Base-by-base conservation (phyloP, 2,329 filamentous ascomycete genomes). In the Botrytis pseudocinerea region DNA sequence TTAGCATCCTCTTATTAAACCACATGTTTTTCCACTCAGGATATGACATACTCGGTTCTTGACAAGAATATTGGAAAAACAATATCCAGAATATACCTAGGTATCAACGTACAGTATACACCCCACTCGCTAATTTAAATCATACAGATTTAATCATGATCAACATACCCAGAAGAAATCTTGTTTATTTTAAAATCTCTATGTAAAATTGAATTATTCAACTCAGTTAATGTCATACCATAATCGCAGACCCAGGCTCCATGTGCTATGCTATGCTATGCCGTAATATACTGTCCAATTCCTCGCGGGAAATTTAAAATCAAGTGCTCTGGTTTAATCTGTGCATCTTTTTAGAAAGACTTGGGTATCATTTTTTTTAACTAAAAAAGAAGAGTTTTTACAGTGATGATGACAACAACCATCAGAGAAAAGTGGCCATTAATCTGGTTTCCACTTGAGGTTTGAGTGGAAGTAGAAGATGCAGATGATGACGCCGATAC, bases 221-320 rank as follows among this genome's bases (percentile, higher is more conserved):
- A 54, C 20, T 25, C 25, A 22, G 16, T 14, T 35, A 57, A 42
- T 28, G 35, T 57, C 2, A 51, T 32, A 57, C n/a, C 48, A 25
- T 32, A 38, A 42, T 57, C 42, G 10, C 25, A 69, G 22, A 32
- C 28, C 38, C 38, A 6, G 28, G 25, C 25, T 42, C 48, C 35
- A 28, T 44, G 20, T 44, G 25, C n/a, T 44, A 63, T 63, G 57
- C 35, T 25, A 61, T 25, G 60, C 59, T 12, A 62, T 62, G 60
- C 57, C 57, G 16, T 66, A 22, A 48, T 57, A 69, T 57, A 12
- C 65, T 54, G 38, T 28, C 48, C n/a, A 16, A 69, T 57, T 57
- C 42, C 38, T 32, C 1, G 10, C 20, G 38, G 40, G 20, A 42
- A 57, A 69, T 32, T 12, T 59, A 57, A 69, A 69, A 32, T 32